phyloP scores from a whole-genome alignment of 2,329 filamentous ascomycete species.

The Tolypocladium cylindrosporum region DNA sequence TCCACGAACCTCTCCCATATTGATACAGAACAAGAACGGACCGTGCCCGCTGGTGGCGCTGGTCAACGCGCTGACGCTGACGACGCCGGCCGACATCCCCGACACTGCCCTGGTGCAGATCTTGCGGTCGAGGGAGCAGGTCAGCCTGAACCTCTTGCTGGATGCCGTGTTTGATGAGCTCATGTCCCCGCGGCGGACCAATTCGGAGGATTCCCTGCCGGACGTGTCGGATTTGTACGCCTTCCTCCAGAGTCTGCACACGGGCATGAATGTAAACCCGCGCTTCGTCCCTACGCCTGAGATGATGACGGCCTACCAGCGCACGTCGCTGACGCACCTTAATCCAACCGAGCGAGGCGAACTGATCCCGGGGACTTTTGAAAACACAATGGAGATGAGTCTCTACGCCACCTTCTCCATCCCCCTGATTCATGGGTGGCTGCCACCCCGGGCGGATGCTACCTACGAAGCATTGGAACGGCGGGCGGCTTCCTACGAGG shows the following conservation, averaged over 20 bases:
- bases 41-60: constrained; percentile 88
- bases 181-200: constrained; percentile 63
- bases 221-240: constrained; percentile 82
- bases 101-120: constrained; percentile 69
- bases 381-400: constrained; percentile 79
- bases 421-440: constrained; percentile 87
- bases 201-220: constrained; percentile 55
- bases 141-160: constrained; percentile 75
- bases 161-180: constrained; percentile 91
- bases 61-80: constrained; percentile 83
- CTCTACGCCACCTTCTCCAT: constrained; percentile 84
- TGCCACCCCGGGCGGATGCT: constrained; percentile 58
- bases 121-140: constrained; percentile 70
- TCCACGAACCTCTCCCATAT: constrained; percentile 69
- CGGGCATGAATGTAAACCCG: constrained; percentile 97
- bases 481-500: constrained; percentile 78
- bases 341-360: constrained; percentile 39
- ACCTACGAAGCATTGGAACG: constrained; percentile 62
- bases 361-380: constrained; percentile 62
- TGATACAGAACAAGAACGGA: constrained; percentile 89
- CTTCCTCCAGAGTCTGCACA: constrained; percentile 82
- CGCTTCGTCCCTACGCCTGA: constrained; percentile 59
- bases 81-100: constrained; percentile 53
- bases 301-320: constrained; percentile 35
- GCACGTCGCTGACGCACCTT: constrained; percentile 41